Evolutionary conservation across 352 stramenopile species (phyloP).

Genomic region (Globisporangium iwayamae): DNA sequence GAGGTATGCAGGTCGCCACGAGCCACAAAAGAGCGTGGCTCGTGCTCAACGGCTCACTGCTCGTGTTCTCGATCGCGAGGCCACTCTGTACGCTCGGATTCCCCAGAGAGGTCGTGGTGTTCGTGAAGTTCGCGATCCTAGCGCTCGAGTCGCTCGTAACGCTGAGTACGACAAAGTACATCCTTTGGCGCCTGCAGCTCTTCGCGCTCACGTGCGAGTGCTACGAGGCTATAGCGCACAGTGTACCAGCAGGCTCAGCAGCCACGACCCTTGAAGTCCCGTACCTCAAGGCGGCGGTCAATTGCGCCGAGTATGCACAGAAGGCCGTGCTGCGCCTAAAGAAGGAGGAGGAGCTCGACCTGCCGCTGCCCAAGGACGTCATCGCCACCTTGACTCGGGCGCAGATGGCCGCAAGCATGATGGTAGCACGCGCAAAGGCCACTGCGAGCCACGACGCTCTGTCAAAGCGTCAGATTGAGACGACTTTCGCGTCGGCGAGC

Average conservation of each 20-base stretch:
- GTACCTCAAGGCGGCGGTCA: constrained; percentile 33
- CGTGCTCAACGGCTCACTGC: constrained; percentile 59
- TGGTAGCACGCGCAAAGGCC: constrained; percentile 28
- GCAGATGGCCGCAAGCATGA: constrained; percentile 34
- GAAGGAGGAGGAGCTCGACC: constrained; percentile 76
- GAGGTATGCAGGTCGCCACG: constrained; percentile 40
- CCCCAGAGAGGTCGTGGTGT: constrained; percentile 44
- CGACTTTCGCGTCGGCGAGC: constrained; percentile 15
- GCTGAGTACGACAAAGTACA: constrained; percentile 60
- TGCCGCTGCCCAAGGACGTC: constrained; percentile 47
- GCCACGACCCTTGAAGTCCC: constrained; percentile 7
- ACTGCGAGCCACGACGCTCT: constrained; percentile 18
- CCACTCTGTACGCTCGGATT: constrained; percentile 50
- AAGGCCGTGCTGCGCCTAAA: constrained; percentile 39
- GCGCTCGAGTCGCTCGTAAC: constrained; percentile 48
- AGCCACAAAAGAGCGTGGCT: constrained; percentile 46
- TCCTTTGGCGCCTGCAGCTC: constrained; percentile 63
- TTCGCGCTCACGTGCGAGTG: constrained; percentile 49
- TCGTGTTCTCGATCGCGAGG: constrained; percentile 49
- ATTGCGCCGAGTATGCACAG: constrained; percentile 42
- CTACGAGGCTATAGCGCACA: constrained; percentile 45
- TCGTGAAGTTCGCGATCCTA: constrained; percentile 62
- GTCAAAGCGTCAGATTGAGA: constrained; percentile 30
- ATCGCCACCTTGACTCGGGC: constrained; percentile 31
- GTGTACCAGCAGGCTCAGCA: not conserved